Evolutionary conservation across 768 basidiomycete species (phyloP), one percentile per base, ranked within the genome.

Genomic region (Macrolepiota fuliginosa): DNA sequence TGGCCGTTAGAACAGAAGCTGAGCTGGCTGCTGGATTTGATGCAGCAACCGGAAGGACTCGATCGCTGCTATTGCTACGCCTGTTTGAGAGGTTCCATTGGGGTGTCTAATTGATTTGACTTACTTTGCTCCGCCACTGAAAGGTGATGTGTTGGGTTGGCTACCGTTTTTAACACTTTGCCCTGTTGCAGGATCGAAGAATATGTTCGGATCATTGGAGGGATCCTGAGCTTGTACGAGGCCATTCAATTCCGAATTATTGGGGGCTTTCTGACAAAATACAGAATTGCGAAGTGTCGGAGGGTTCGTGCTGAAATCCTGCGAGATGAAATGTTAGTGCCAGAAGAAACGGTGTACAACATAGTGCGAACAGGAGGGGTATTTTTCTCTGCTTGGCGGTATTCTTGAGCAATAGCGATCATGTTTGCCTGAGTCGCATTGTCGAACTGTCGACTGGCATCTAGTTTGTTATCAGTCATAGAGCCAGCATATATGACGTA

Each of bases 371-470:
- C 83, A 40, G 83, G 83, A 65, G 82, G 82, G 0, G 84, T 84
- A 69, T 86, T 85, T 75, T 84, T 86, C 74, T 85, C 85, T 0
- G 70, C 76, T 64, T 83, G 80, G 50, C 83, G 81, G 67, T 83
- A 84, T 67, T 83, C 79, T 10, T 76, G 64, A 15, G 84, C 85
- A 50, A 84, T 72, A 10, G 76, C 74, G 59, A 85, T 76, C 83
- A 85, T 83, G 54, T 75, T 79, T 4, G 74, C 73, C 61, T 80
- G 78, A 2, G 82, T 84, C 7, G 78, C 71, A 35, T 71, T 76
- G 64, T 84, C 80, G 58, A 85, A 84, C 62, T 84, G 80, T 65
- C 72, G 76, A 66, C 79, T 79, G 1, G 80, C 81, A 69, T 85
- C 83, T 85, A 39, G 3, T 19, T 9, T 12, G 9, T 27, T 24